These are phyloP conservation scores for Leavenworthia alabamica DNA, from an alignment of 345 rosid genomes.

Conservation along the genomic window DNA sequence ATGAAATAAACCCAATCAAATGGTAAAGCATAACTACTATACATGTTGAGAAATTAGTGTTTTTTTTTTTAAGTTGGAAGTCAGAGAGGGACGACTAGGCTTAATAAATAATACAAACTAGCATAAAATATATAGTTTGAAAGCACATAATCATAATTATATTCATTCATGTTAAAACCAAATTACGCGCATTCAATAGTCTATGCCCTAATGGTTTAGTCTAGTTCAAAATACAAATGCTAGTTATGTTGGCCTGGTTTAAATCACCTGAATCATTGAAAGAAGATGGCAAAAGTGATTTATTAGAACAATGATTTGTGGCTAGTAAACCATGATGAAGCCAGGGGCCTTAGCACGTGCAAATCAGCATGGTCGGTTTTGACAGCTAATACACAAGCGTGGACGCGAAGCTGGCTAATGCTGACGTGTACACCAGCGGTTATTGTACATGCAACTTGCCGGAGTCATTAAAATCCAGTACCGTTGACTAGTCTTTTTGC, in stretches of 20 bases:
- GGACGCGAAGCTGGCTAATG: constrained; percentile 16
- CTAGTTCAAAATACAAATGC: background rate
- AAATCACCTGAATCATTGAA: constrained; percentile 25
- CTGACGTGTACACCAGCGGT: constrained; percentile 20
- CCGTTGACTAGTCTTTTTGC: constrained; percentile 9
- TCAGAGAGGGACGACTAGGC: too few species aligned
- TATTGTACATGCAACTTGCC: background rate
- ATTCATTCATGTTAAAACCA: too few species aligned
- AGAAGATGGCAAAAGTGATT: background rate
- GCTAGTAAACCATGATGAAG: constrained; percentile 3
- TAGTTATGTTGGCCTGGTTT: background rate
- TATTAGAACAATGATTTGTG: background rate
- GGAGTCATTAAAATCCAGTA: background rate
- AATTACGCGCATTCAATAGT: background rate
- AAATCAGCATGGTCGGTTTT: background rate
- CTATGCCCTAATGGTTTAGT: background rate
- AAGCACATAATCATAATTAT: too few species aligned
- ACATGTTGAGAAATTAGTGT: too few species aligned
- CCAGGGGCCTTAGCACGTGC: constrained; percentile 28
- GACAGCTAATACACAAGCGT: constrained; percentile 31
- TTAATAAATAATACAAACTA: too few species aligned
- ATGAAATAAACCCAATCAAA: constrained; percentile 3
- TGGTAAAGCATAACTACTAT: background rate
- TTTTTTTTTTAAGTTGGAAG: too few species aligned
- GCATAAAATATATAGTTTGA: too few species aligned